These are phyloP conservation scores for Dryadomyces sulphureus DNA, from an alignment of 2,329 filamentous ascomycete species.

Conservation along the genomic window DNA sequence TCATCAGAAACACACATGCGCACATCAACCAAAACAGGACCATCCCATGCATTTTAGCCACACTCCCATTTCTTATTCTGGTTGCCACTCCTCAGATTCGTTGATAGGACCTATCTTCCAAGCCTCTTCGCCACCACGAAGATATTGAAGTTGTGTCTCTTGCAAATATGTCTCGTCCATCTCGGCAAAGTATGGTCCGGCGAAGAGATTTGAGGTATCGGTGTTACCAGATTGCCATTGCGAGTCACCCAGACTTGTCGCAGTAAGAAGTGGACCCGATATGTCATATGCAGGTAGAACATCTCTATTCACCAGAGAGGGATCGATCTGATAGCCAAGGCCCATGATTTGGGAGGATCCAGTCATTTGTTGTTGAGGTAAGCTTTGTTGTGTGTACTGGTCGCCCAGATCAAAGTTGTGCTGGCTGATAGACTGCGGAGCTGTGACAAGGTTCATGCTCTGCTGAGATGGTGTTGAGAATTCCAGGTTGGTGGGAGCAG, in stretches of 20 bases:
- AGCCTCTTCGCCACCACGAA: conserved; percentile 12
- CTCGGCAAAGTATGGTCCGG: conserved; percentile 14
- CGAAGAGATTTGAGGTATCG: conserved; percentile 2
- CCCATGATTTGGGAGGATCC: not conserved
- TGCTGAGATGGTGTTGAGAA: not conserved
- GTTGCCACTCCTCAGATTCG: conserved; percentile 13
- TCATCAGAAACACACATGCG: too few relatives aligned
- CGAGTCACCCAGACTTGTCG: not conserved
- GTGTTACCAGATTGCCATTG: conserved; percentile 6
- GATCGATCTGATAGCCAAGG: conserved; percentile 14
- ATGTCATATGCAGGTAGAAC: conserved; percentile 10
- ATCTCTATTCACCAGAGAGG: conserved; percentile 13
- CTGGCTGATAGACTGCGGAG: not conserved
- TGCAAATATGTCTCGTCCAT: conserved; percentile 15
- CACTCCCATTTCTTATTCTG: not conserved
- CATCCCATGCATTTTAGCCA: too few relatives aligned
- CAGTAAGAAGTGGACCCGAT: conserved; percentile 10
- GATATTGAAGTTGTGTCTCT: conserved; percentile 9
- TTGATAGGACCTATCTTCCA: conserved; percentile 14
- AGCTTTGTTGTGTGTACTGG: conserved; percentile 3
- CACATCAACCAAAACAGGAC: too few relatives aligned
- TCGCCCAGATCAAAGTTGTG: not conserved
- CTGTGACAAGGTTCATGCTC: not conserved
- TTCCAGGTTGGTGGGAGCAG: conserved; percentile 7
- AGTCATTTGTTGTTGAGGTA: conserved; percentile 2